phyloP scores from a whole-genome alignment of 208 protist genomes.

The Acanthamoeba sp. region DNA sequence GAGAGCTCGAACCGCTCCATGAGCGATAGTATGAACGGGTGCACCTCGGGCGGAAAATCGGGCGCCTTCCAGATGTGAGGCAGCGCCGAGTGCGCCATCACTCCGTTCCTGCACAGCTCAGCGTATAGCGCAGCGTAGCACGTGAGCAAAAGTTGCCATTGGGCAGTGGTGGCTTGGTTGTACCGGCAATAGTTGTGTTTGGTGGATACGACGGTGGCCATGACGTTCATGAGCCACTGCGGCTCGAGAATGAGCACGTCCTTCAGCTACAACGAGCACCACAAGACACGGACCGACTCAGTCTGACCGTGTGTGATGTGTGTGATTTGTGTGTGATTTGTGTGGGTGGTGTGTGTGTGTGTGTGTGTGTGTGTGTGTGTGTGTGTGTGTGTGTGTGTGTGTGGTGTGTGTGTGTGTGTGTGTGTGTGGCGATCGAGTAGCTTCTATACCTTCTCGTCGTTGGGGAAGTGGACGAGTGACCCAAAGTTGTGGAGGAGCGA shows the following conservation, averaged over 20 bases:
- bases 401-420: background rate
- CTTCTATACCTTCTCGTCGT: constrained; percentile 31
- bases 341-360: background rate
- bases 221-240: constrained; percentile 71
- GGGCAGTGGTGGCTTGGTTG: too few relatives aligned
- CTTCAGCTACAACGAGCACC: background rate
- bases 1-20: constrained; percentile 66
- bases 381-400: background rate
- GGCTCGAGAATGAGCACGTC: constrained; percentile 59
- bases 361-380: background rate
- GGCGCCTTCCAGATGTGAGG: constrained; percentile 62
- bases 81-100: constrained; percentile 27
- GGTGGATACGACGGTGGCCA: constrained; percentile 66
- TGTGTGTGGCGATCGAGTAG: background rate
- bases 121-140: too few relatives aligned
- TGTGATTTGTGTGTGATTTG: too few relatives aligned
- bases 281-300: background rate
- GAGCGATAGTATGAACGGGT: constrained; percentile 65
- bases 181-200: constrained; percentile 74
- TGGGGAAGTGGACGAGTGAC: constrained; percentile 68
- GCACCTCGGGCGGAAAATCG: background rate
- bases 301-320: too few relatives aligned
- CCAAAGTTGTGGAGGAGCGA: constrained; percentile 65
- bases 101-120: constrained; percentile 12
- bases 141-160: too few relatives aligned